Conservation (phyloP, 192 early-diverging fungal species). For the Backusella mclennaniae region DNA sequence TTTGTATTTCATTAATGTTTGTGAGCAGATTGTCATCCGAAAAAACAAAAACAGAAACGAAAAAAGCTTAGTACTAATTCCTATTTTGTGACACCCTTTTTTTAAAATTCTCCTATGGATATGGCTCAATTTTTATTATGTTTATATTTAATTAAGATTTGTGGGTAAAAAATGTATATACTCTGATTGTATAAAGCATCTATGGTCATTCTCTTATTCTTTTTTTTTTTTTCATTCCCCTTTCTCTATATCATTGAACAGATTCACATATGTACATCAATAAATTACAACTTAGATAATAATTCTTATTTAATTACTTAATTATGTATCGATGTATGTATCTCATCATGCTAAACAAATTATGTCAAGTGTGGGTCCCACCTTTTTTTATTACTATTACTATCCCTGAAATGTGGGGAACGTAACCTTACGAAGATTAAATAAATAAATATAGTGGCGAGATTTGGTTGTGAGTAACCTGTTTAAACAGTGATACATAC, state of each 20-base stretch:
- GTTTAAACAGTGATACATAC: not conserved
- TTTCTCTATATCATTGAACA: not conserved
- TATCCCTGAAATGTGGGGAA: not conserved
- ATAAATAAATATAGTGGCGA: not conserved
- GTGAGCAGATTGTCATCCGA: not conserved
- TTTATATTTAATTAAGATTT: slow-evolving; percentile 9
- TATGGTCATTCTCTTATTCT: not conserved
- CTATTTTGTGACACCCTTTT: not conserved
- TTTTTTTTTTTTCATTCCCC: not conserved
- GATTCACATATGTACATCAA: not conserved
- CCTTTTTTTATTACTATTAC: not conserved
- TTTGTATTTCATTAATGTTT: not conserved
- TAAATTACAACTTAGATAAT: not conserved
- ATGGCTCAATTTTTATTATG: slow-evolving; percentile 8
- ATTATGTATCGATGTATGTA: not conserved
- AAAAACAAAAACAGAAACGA: slow-evolving; percentile 8
- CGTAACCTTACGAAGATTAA: slow-evolving; percentile 6
- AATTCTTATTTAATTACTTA: not conserved
- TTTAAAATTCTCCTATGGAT: slow-evolving; percentile 9
- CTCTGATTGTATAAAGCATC: not conserved
- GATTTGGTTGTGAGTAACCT: not conserved
- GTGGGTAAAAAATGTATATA: not conserved
- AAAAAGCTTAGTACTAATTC: slow-evolving; percentile 1
- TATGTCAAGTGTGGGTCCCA: slow-evolving; percentile 1
- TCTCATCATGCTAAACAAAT: not conserved